A percentile compares a stretch with the other conserved stretches of the same genome.
phyloP scores from a whole-genome alignment of 1,139 yeast species.

The Debaryomyces udenii region DNA sequence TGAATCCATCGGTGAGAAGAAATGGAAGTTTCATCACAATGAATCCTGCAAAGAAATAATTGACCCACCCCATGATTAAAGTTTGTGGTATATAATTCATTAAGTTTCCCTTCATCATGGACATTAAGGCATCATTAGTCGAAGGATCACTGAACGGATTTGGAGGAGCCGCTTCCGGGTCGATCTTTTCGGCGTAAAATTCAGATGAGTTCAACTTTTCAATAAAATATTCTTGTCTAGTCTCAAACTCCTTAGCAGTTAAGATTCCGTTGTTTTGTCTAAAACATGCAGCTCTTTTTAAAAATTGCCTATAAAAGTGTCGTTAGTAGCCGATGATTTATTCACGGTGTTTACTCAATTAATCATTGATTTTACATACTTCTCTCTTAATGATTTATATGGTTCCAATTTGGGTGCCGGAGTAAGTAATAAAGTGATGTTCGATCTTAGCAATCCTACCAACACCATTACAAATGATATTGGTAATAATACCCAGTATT shows the following conservation, averaged over 20 bases:
- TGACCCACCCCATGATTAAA: conserved; percentile 94
- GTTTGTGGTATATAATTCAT: conserved; percentile 91
- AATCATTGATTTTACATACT: conserved; percentile 30
- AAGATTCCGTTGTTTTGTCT: conserved; percentile 51
- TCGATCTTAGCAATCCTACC: conserved; percentile 81
- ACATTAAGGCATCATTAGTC: conserved; percentile 73
- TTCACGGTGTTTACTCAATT: not conserved
- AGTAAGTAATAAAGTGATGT: conserved; percentile 61
- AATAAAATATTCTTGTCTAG: conserved; percentile 49
- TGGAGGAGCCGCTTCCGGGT: conserved; percentile 46
- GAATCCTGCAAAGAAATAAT: conserved; percentile 90
- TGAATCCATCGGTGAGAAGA: conserved; percentile 86
- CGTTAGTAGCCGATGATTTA: conserved; percentile 10
- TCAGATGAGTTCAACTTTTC: conserved; percentile 54
- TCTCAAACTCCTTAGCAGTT: conserved; percentile 46
- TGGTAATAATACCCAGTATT: conserved; percentile 90
- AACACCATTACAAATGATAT: conserved; percentile 88
- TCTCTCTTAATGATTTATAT: conserved; percentile 61
- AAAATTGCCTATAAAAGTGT: conserved; percentile 41
- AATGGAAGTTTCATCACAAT: conserved; percentile 63
- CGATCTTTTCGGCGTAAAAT: conserved; percentile 49
- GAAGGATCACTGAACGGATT: conserved; percentile 74
- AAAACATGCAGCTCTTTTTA: conserved; percentile 59
- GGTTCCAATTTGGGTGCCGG: conserved; percentile 60
- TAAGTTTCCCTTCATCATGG: conserved; percentile 78